Percentiles rank a stretch among this genome's conserved stretches.
Evolutionary conservation across 495 filamentous ascomycete species (phyloP).

Genomic region (Aspergillus incahuasiensis): DNA sequence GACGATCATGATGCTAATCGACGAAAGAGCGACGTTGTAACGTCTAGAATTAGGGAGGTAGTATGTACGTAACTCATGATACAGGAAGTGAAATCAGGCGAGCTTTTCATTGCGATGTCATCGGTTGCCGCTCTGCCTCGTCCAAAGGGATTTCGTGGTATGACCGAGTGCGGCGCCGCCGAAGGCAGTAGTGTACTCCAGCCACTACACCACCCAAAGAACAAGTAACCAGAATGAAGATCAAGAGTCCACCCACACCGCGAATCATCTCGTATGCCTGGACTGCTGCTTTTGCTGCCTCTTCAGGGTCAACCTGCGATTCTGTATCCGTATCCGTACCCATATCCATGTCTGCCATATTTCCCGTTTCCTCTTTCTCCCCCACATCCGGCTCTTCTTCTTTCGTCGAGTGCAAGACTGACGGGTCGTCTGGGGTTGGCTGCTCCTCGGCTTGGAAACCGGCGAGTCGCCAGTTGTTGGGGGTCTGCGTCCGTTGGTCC

Average conservation of each 20-base stretch:
- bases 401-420: constrained; percentile 22
- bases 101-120: constrained; percentile 7
- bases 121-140: constrained; percentile 30
- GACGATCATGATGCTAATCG: not conserved
- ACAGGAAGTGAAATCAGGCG: constrained; percentile 1
- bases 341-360: constrained; percentile 9
- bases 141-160: constrained; percentile 34
- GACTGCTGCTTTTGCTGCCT: constrained; percentile 29
- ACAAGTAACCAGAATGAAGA: constrained; percentile 28
- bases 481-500: constrained; percentile 24
- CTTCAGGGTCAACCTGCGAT: constrained; percentile 22
- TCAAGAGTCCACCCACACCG: constrained; percentile 30
- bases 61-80: constrained; percentile 12
- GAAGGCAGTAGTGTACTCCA: constrained; percentile 22
- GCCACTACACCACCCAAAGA: constrained; percentile 25
- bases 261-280: constrained; percentile 36
- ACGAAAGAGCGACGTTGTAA: not conserved
- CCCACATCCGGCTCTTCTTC: constrained; percentile 11
- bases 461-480: constrained; percentile 31
- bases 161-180: constrained; percentile 24
- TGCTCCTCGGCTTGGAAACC: constrained; percentile 26
- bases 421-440: constrained; percentile 32
- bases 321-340: constrained; percentile 1
- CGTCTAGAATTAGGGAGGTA: not conserved
- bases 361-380: not conserved